These are phyloP conservation scores for Boletus edulis DNA, from an alignment of 768 basidiomycete species.

Conservation along the genomic window DNA sequence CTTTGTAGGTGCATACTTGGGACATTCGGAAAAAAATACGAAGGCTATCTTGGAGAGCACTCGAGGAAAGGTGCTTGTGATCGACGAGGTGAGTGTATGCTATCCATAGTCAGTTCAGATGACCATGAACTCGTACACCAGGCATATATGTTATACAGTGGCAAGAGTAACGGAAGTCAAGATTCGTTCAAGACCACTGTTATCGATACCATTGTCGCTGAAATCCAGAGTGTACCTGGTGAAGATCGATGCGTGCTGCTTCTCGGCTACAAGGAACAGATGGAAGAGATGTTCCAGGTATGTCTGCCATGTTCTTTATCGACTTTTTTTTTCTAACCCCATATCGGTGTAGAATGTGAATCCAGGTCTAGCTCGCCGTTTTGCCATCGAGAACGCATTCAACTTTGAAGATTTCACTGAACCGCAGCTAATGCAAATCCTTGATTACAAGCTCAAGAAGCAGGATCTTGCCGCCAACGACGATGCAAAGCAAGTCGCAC, in stretches of 20 bases:
- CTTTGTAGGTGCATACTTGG: constrained; percentile 58
- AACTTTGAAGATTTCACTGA: constrained; percentile 65
- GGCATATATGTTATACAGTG: constrained; percentile 52
- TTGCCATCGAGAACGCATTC: constrained; percentile 68
- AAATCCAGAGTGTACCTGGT: constrained; percentile 65
- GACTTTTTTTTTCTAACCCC: not conserved
- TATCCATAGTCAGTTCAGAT: not conserved
- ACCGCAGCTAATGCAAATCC: constrained; percentile 47
- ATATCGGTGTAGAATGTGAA: constrained; percentile 55
- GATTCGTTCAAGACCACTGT: constrained; percentile 66
- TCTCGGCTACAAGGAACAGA: constrained; percentile 62
- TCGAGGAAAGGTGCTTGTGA: constrained; percentile 65
- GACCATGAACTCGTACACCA: not conserved
- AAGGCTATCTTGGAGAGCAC: constrained; percentile 58
- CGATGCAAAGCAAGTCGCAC: constrained; percentile 54
- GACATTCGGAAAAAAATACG: constrained; percentile 62
- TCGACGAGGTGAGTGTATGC: constrained; percentile 55
- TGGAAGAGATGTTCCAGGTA: constrained; percentile 76
- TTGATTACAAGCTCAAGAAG: constrained; percentile 53
- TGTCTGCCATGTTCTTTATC: not conserved
- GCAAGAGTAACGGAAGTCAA: constrained; percentile 27
- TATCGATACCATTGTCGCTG: constrained; percentile 73
- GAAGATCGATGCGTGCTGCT: constrained; percentile 70
- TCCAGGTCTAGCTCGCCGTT: constrained; percentile 62
- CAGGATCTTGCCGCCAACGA: constrained; percentile 58